phyloP scores from a whole-genome alignment of 352 stramenopile species.

The Poterioochromonas sp. region DNA sequence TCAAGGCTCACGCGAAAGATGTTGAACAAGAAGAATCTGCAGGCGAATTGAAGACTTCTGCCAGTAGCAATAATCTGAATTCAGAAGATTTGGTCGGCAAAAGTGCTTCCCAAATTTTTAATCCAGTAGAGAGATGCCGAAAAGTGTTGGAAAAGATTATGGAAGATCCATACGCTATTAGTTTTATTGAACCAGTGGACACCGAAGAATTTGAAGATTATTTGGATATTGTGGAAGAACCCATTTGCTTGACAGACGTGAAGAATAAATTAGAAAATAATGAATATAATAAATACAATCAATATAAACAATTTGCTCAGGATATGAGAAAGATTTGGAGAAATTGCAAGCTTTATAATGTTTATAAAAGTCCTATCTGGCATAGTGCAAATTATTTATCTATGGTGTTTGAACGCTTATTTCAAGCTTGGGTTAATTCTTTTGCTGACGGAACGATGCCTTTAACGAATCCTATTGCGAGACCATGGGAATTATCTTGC shows the following conservation, averaged over 20 bases:
- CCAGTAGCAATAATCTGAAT: background rate
- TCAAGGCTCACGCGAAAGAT: slow-evolving; percentile 43
- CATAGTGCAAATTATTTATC: slow-evolving; percentile 64
- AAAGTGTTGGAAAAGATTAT: slow-evolving; percentile 34
- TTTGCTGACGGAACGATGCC: slow-evolving; percentile 61
- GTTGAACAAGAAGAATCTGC: slow-evolving; percentile 36
- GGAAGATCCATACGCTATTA: slow-evolving; percentile 45
- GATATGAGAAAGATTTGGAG: slow-evolving; percentile 64
- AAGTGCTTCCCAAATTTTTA: background rate
- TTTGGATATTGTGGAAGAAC: slow-evolving; percentile 55
- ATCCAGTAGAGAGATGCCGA: slow-evolving; percentile 26
- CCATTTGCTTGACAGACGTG: slow-evolving; percentile 64
- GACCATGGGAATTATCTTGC: slow-evolving; percentile 67
- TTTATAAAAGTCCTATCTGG: slow-evolving; percentile 61
- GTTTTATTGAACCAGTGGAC: slow-evolving; percentile 65
- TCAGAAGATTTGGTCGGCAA: background rate
- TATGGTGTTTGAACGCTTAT: slow-evolving; percentile 64
- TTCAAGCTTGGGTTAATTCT: slow-evolving; percentile 66
- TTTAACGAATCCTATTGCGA: slow-evolving; percentile 56
- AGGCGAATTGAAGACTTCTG: slow-evolving; percentile 13
- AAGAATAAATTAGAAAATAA: slow-evolving; percentile 49
- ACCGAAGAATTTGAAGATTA: slow-evolving; percentile 60
- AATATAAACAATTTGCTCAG: slow-evolving; percentile 55
- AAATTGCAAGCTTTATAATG: slow-evolving; percentile 67
- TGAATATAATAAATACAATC: slow-evolving; percentile 52